Base-by-base conservation (phyloP, 148 eudicot genomes). In the Chenopodium berlandieri region DNA sequence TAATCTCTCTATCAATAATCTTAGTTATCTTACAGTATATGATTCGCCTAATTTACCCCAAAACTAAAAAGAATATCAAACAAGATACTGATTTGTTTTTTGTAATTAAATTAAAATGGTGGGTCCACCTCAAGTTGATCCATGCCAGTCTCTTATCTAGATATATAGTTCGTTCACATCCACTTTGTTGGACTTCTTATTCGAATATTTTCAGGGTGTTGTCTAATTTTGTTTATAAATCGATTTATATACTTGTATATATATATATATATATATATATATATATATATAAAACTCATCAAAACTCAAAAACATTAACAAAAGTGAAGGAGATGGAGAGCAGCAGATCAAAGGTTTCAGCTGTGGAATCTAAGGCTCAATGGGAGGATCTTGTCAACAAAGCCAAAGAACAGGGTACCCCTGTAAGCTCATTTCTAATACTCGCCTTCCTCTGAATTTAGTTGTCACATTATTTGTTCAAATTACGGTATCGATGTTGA, bases 301-400 rank as follows among this genome's bases (percentile, higher is more conserved):
- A 68, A 37, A 64, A 40, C 44, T 40, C 7, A 40, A 63, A 27
- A 50, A 46, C 56, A 68, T 25, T n/a, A 31, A 31, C 14, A 75
- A 31, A 14, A 17, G 6, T 14, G 5, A 32, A 77, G 23, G 46
- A 72, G 9, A 89, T 88, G 92, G 89, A 83, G 74, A 69, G 32
- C 7, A 80, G 47, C 66, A 88, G 78, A 80, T 76, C 86, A 44
- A 86, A 80, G 70, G 92, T 93, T 7, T 37, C 83, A 34, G 84
- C 85, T 80, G 88, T 93, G 0, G 90, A 88, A 7, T 88, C 93
- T 2, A 79, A 75, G 77, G 86, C 82, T 19, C 60, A 92, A 4
- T 93, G 97, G 97, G 90, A 91, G 65, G 83, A 79, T 22, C 77
- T 78, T 71, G 4, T 90, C 50, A 84, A 81, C 31, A 89, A 89